Base-by-base conservation (phyloP, 1,284 basidiomycete species). In the Moesziomyces aphidis region DNA sequence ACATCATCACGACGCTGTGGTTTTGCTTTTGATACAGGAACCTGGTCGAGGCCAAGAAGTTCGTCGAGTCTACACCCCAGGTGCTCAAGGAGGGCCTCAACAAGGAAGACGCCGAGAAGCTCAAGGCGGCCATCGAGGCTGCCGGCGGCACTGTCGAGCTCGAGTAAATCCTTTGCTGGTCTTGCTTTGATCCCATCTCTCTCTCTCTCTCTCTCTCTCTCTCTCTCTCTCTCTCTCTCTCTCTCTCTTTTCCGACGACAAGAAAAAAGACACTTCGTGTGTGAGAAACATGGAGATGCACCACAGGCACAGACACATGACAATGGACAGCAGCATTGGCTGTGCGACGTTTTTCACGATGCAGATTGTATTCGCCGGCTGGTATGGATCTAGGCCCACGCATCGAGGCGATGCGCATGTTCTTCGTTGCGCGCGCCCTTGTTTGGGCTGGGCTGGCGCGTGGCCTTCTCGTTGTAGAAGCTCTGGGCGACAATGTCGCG, bases 21-120 rank as follows among this genome's bases (percentile, higher is more conserved):
- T 36, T 36, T 36, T 13, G 17, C 17, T 36, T 36, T 36, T 13
- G 17, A 24, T 8, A 51, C 65, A 79, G 71, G 78, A 84, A 84
- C 77, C 64, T 84, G 26, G 83, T 84, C 34, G 83, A 84, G 95
- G 97, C 97, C 42, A 99, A 99, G 90, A 99, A 97, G 87, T 97
- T 99, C 82, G 97, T 99, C 65, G 97, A 99, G 87, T 94, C 93
- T 26, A 87, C 94, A 77, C 97, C 97, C 36, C 93, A 98, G 87
- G 87, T 92, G 5, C 88, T 99, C 82, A 99, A 99, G 88, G 97
- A 99, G 87, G 94, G 94, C 85, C 85, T 97, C 67, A 90, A 93
- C 39, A 99, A 99, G 87, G 97, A 99, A 81, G 97, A 99, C 53
- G 95, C 95, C 13, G 96, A 98, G 86, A 98, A 98, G 87, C 87